These are phyloP conservation scores for Pseudocercospora crystallina DNA, from an alignment of 2,329 filamentous ascomycete species.

Conservation along the genomic window DNA sequence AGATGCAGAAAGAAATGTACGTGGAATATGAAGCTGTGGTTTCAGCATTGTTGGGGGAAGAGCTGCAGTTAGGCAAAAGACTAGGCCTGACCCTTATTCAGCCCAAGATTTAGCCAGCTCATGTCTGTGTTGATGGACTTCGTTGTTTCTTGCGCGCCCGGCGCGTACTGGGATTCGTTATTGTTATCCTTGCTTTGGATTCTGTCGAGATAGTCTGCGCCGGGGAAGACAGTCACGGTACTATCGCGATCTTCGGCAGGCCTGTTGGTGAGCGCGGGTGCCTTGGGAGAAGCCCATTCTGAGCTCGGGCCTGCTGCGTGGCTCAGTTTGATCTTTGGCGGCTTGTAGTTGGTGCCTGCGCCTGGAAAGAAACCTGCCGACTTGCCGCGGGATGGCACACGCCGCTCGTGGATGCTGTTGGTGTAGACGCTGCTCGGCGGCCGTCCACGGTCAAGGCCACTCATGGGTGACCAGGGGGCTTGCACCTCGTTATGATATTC, in stretches of 20 bases:
- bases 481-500: slow-evolving; percentile 34
- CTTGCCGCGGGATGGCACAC: slow-evolving; percentile 41
- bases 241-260: slow-evolving; percentile 31
- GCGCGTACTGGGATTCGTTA: slow-evolving; percentile 41
- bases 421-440: slow-evolving; percentile 48
- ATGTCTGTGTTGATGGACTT: slow-evolving; percentile 54
- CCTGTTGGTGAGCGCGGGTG: slow-evolving; percentile 14
- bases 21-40: too few relatives aligned
- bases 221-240: slow-evolving; percentile 39
- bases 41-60: too few relatives aligned
- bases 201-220: slow-evolving; percentile 27
- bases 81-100: slow-evolving; percentile 7
- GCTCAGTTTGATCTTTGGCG: slow-evolving; percentile 28
- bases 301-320: slow-evolving; percentile 25
- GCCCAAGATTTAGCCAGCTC: slow-evolving; percentile 73
- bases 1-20: too few relatives aligned
- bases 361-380: slow-evolving; percentile 53
- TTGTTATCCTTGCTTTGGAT: slow-evolving; percentile 20
- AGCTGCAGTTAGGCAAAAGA: too few relatives aligned
- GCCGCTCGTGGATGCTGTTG: slow-evolving; percentile 45
- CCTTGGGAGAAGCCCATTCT: slow-evolving; percentile 25
- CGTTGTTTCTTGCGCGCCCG: slow-evolving; percentile 32
- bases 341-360: slow-evolving; percentile 30
- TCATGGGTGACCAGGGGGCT: slow-evolving; percentile 35
- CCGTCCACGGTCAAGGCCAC: slow-evolving; percentile 28